A percentile compares a stretch with the other conserved stretches of the same genome.
These are phyloP conservation scores for Fabrea salina DNA, from an alignment of 169 alveolate genomes.

Conservation along the genomic window DNA sequence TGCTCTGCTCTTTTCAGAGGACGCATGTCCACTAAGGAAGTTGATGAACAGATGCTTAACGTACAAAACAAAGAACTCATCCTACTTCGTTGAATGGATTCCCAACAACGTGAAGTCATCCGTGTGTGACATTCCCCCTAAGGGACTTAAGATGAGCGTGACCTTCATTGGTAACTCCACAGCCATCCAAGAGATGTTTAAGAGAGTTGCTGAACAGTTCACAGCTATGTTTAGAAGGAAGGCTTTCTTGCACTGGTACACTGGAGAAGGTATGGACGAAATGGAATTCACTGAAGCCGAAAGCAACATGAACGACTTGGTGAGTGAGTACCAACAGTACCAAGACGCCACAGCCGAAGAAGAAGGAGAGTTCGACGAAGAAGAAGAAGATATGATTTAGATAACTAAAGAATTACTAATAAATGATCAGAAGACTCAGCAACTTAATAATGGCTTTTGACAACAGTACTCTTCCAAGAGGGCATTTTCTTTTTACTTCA, in stretches of 20 bases:
- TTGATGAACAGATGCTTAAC: constrained; percentile 98
- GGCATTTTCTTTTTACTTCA: constrained; percentile 94
- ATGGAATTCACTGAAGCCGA: constrained; percentile 99
- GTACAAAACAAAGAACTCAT: constrained; percentile 97
- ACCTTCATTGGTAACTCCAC: constrained; percentile 98
- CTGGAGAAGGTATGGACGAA: constrained; percentile 99
- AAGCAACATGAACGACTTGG: constrained; percentile 96
- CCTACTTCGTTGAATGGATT: constrained; percentile 98
- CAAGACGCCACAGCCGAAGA: constrained; percentile 97
- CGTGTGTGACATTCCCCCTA: constrained; percentile 98
- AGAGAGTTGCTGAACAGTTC: constrained; percentile 96
- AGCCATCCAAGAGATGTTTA: constrained; percentile 98
- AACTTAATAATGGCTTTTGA: too few species aligned
- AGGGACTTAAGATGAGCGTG: constrained; percentile 98
- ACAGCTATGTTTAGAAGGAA: constrained; percentile 98
- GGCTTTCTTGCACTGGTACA: constrained; percentile 98
- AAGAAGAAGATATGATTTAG: too few species aligned
- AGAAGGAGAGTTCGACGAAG: constrained; percentile 87
- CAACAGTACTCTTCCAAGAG: constrained; percentile 44
- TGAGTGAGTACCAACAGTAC: constrained; percentile 97
- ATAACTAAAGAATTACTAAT: too few species aligned
- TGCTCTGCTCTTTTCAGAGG: constrained; percentile 99
- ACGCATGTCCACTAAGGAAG: constrained; percentile 99
- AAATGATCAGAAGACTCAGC: too few species aligned
- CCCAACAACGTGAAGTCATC: constrained; percentile 97